A percentile compares a stretch with the other conserved stretches of the same genome.
phyloP scores from a whole-genome alignment of 257 asterid species.

The Solanum tarapatanum region DNA sequence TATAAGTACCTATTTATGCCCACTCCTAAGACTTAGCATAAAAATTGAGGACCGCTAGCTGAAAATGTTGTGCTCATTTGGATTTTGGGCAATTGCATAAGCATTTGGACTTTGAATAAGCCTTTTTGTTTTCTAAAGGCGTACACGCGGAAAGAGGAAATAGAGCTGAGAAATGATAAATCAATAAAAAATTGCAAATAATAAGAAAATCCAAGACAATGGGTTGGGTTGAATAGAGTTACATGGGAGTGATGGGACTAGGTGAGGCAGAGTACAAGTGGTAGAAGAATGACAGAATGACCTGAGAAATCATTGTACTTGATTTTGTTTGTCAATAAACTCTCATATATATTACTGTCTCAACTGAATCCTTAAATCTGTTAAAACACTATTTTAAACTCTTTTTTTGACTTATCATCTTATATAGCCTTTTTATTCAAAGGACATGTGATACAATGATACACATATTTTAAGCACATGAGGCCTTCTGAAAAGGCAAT shows the following conservation, averaged over 20 bases:
- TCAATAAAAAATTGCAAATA: neutral
- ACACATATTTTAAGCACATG: too few relatives aligned
- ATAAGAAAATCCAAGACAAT: neutral
- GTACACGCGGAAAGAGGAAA: neutral
- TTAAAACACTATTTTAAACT: too few relatives aligned
- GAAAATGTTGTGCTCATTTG: neutral
- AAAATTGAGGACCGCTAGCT: neutral
- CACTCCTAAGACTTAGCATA: neutral
- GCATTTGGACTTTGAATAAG: neutral
- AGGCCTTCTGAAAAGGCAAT: too few relatives aligned
- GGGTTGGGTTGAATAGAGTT: neutral
- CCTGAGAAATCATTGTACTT: fast-evolving
- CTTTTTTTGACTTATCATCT: neutral
- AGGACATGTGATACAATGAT: neutral
- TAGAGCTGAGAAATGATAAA: neutral
- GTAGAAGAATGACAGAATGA: too few relatives aligned
- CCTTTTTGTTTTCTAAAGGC: too few relatives aligned
- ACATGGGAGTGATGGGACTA: neutral
- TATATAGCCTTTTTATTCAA: too few relatives aligned
- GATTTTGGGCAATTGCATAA: neutral
- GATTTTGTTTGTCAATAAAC: too few relatives aligned
- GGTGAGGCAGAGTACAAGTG: neutral
- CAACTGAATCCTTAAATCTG: neutral
- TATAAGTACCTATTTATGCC: neutral
- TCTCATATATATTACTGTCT: fast-evolving